Conservation (phyloP, 768 basidiomycete species). For the Daedaleopsis nitida region DNA sequence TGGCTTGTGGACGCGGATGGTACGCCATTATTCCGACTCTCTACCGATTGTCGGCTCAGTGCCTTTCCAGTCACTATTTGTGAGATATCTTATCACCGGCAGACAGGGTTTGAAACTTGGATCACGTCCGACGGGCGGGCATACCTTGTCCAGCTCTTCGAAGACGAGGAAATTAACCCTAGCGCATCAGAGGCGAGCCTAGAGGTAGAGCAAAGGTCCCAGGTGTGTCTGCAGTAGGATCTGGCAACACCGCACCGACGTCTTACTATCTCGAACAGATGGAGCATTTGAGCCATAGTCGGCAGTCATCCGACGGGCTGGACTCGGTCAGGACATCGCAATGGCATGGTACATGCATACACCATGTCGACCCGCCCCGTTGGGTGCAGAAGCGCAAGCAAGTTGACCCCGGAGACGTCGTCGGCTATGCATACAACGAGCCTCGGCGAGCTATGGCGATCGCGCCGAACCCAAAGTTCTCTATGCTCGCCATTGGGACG, state of each 20-base stretch:
- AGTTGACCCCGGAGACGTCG: conserved; percentile 48
- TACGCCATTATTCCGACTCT: conserved; percentile 33
- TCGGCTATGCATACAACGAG: conserved; percentile 52
- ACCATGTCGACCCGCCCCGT: conserved; percentile 70
- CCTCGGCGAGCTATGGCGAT: conserved; percentile 65
- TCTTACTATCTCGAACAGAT: neutral
- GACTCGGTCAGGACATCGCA: conserved; percentile 2
- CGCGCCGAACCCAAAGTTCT: conserved; percentile 79
- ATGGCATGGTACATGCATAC: conserved; percentile 83
- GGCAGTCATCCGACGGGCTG: conserved; percentile 15
- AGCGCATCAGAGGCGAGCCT: conserved; percentile 22
- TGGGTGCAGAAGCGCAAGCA: conserved; percentile 80
- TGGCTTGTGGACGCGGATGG: conserved; percentile 81
- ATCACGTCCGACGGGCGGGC: conserved; percentile 83
- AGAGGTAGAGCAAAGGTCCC: conserved; percentile 17
- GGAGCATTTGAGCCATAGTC: conserved; percentile 9
- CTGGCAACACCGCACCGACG: neutral
- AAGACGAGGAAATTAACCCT: conserved; percentile 33
- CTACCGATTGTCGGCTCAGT: neutral
- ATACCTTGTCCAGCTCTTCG: conserved; percentile 72
- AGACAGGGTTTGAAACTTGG: conserved; percentile 75
- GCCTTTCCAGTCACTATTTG: conserved; percentile 58
- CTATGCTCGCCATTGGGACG: conserved; percentile 80
- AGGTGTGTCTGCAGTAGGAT: neutral
- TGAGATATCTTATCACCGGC: conserved; percentile 59